These are phyloP conservation scores for Mucor racemosus DNA, from an alignment of 371 early-diverging fungal species.

Conservation along the genomic window DNA sequence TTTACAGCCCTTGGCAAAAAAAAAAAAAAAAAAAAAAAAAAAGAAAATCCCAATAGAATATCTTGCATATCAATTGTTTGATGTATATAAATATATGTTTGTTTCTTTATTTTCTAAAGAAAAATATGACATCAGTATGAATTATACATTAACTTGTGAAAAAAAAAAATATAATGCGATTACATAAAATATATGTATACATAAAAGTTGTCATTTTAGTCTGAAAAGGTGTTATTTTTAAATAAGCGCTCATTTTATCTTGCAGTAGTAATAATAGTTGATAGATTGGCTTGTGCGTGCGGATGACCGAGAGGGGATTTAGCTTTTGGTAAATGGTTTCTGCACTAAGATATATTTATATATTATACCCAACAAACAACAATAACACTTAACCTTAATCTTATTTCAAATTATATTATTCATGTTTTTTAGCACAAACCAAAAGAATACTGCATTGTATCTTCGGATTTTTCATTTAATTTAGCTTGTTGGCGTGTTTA, in stretches of 20 bases:
- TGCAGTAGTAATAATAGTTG: not conserved
- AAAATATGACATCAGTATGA: not conserved
- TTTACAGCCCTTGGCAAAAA: too few species aligned
- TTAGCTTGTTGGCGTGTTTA: not conserved
- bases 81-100: too few species aligned
- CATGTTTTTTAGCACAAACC: not conserved
- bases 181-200: not conserved
- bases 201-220: conserved; percentile 2
- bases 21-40: too few species aligned
- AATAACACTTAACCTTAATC: not conserved
- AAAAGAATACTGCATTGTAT: not conserved
- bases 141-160: not conserved
- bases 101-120: too few species aligned
- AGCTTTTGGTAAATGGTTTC: not conserved
- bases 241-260: not conserved
- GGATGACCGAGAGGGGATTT: not conserved
- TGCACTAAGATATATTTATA: not conserved
- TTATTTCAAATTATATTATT: not conserved
- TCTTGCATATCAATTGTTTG: too few species aligned
- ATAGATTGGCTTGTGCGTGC: not conserved
- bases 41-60: too few species aligned
- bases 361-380: not conserved
- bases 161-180: not conserved
- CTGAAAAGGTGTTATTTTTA: not conserved
- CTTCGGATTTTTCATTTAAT: not conserved